Base-by-base conservation (phyloP, 352 stramenopile genomes). In the Phytopythium montanum region DNA sequence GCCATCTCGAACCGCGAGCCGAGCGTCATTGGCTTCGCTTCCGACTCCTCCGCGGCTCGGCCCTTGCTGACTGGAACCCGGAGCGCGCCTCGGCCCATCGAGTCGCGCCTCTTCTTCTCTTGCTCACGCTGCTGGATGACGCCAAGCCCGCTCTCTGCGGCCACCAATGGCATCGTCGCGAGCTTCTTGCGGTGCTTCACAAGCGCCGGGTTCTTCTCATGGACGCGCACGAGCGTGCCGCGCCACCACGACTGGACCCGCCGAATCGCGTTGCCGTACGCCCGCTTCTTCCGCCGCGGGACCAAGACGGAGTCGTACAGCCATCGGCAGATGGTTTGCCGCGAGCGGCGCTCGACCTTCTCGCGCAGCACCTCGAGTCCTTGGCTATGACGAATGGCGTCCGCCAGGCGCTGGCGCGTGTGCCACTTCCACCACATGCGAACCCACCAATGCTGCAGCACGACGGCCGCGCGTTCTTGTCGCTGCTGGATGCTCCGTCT, bases 191-290 rank as follows among this genome's bases (percentile, higher is more conserved):
- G 77, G 31, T 88, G 75, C 34, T 56, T 60, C 5, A 65, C 85
- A 9, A 88, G 61, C 10, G 76, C 65, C 1, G 65, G 56, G 7
- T 57, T 71, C 25, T 69, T 72, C 21, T 80, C 61, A 34, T 79
- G 66, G 36, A 88, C 67, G 13, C 85, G 82, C 19, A 92, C 77
- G 3, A 79, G 44, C 51, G 72, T 77, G 14, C 85, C 85, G 41
- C 85, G 76, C 79, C 82, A 94, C 82, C 80, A 92, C 0, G 79
- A 67, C 54, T 94, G 85, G 0, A 94, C 28, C 3, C 62, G 46
- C 8, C 66, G 52, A 10, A 64, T 57, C 10, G 59, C 51, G 41
- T 76, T 66, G 38, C 26, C 50, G n/a, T 56, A 56, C 6, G 50
- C 33, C 13, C 51, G 48, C 28, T 61, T 61, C 25, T 74, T 39